These are phyloP conservation scores for Phaeosphaeria sp. DNA, from an alignment of 2,329 filamentous ascomycete genomes.

Conservation along the genomic window DNA sequence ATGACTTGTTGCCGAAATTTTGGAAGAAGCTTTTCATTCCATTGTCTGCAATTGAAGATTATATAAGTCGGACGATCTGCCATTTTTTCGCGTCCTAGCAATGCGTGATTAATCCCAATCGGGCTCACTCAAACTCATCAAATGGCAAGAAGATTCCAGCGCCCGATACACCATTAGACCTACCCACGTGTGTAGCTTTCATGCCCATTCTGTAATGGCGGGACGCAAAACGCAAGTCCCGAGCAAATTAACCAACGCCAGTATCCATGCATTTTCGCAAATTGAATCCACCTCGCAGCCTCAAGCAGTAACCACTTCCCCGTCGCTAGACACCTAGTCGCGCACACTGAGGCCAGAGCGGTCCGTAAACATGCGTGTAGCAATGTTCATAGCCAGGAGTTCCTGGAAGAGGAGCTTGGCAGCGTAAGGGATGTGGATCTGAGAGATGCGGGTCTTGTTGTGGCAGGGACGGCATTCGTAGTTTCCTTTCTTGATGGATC, in stretches of 20 bases:
- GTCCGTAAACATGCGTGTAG: conserved; percentile 94
- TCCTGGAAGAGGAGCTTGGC: conserved; percentile 99
- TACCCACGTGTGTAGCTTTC: background rate
- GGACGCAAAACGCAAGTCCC: background rate
- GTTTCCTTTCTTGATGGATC: conserved; percentile 91
- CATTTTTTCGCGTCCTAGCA: conserved; percentile 3
- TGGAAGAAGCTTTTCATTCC: background rate
- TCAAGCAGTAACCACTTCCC: background rate
- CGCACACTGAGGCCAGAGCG: conserved; percentile 77
- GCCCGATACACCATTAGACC: background rate
- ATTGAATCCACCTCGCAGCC: background rate
- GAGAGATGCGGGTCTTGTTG: conserved; percentile 98
- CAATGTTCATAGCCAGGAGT: conserved; percentile 97
- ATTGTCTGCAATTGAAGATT: background rate
- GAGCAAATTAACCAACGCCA: background rate
- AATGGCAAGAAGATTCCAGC: background rate
- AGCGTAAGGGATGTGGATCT: conserved; percentile 96
- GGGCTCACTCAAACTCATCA: background rate
- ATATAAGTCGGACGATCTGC: background rate
- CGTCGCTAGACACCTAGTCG: conserved; percentile 28
- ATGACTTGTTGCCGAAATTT: background rate
- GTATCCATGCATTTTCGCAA: background rate
- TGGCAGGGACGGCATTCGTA: conserved; percentile 98
- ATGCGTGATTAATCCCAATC: background rate
- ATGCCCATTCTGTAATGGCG: background rate